Conservation (phyloP, 768 basidiomycete species). For the Suillus lakei region DNA sequence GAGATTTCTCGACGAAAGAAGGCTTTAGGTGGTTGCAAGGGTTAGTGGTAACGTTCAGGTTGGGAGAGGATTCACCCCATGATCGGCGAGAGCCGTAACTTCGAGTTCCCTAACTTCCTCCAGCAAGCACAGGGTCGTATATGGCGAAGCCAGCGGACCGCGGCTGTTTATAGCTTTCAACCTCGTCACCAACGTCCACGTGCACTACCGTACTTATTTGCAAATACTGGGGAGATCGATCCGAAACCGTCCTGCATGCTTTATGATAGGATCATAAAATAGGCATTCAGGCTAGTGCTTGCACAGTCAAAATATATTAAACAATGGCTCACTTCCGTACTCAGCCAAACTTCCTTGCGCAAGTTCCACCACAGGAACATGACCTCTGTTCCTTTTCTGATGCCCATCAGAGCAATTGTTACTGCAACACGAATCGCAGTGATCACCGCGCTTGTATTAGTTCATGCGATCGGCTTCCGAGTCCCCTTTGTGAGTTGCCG, state of each 20-base stretch:
- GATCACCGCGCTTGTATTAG: conserved; percentile 54
- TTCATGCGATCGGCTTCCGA: conserved; percentile 57
- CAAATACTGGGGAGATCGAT: conserved; percentile 18
- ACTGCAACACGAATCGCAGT: conserved; percentile 55
- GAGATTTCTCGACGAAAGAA: neutral
- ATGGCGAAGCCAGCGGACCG: neutral
- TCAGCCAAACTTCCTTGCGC: conserved; percentile 82
- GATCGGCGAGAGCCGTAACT: neutral
- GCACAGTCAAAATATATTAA: conserved; percentile 2
- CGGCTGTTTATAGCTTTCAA: neutral
- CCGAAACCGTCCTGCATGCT: neutral
- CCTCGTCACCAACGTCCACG: neutral
- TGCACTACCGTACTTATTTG: neutral
- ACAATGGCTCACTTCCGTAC: conserved; percentile 14
- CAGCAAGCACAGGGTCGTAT: neutral
- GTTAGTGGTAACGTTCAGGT: neutral
- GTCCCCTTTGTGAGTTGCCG: conserved; percentile 55
- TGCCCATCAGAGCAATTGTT: conserved; percentile 56
- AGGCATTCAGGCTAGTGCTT: conserved; percentile 73
- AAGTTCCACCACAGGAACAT: conserved; percentile 60
- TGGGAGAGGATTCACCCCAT: no score
- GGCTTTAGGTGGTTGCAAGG: conserved; percentile 27
- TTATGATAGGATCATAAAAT: conserved; percentile 75
- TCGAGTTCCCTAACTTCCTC: neutral
- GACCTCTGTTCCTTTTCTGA: conserved; percentile 44